Conservation (phyloP, 2,329 filamentous ascomycete species). For the Talaromyces sp. region DNA sequence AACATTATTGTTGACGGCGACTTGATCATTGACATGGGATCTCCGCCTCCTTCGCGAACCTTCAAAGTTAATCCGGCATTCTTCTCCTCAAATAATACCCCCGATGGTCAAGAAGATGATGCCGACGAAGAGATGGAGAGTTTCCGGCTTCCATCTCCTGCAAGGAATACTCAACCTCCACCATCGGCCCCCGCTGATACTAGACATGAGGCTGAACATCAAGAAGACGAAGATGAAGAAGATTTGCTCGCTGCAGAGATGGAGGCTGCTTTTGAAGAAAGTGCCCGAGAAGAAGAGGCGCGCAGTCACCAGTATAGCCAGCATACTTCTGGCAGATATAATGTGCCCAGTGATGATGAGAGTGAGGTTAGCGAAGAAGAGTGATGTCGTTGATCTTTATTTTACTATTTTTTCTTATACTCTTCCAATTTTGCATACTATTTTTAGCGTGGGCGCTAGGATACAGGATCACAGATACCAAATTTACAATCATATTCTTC, state of each 20-base stretch:
- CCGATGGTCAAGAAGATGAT: slow-evolving; percentile 38
- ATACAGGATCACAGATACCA: slow-evolving; percentile 18
- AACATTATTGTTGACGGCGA: slow-evolving; percentile 52
- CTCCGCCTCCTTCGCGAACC: slow-evolving; percentile 44
- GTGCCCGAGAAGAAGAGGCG: slow-evolving; percentile 46
- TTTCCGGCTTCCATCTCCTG: slow-evolving; percentile 39
- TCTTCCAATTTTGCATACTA: slow-evolving; percentile 11
- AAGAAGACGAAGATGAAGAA: slow-evolving; percentile 47
- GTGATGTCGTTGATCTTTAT: slow-evolving; percentile 36
- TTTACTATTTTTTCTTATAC: background rate
- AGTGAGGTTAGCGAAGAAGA: slow-evolving; percentile 70
- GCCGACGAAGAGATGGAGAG: slow-evolving; percentile 16
- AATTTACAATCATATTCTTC: background rate
- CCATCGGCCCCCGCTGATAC: slow-evolving; percentile 20
- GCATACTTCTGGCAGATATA: slow-evolving; percentile 32
- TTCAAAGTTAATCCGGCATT: slow-evolving; percentile 46
- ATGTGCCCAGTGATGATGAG: slow-evolving; percentile 54
- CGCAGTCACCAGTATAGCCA: slow-evolving; percentile 36
- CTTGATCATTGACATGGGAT: slow-evolving; percentile 54
- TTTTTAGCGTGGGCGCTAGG: slow-evolving; percentile 21
- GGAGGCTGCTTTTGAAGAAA: slow-evolving; percentile 56
- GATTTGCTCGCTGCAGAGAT: slow-evolving; percentile 61
- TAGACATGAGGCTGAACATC: slow-evolving; percentile 36
- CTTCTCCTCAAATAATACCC: slow-evolving; percentile 47
- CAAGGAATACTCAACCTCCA: slow-evolving; percentile 23